Evolutionary conservation across 176 grass and related monocot genomes (phyloP).

Genomic region (Triticum aestivum): DNA sequence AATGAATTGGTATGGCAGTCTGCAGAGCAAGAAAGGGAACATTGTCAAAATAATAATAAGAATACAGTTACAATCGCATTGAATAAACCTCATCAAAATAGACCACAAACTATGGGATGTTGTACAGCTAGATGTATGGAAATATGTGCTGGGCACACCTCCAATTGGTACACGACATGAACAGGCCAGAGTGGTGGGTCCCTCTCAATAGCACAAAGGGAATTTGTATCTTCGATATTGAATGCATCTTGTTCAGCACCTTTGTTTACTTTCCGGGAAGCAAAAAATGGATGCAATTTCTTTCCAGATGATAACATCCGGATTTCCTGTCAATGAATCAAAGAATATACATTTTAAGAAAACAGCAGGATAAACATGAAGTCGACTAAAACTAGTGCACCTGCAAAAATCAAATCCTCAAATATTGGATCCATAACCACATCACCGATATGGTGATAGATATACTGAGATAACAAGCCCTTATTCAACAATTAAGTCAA

Average conservation of each 20-base stretch:
- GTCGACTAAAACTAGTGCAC: not conserved
- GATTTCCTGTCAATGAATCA: slow-evolving; percentile 68
- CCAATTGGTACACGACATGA: slow-evolving; percentile 62
- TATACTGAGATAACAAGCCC: not conserved
- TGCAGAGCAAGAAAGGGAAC: slow-evolving; percentile 28
- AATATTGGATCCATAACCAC: slow-evolving; percentile 1
- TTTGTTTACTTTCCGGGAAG: slow-evolving; percentile 57
- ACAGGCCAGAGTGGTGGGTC: slow-evolving; percentile 56
- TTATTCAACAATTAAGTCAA: slow-evolving; percentile 4
- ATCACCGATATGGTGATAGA: slow-evolving; percentile 5
- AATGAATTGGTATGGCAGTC: slow-evolving; percentile 50
- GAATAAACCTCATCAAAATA: slow-evolving; percentile 22
- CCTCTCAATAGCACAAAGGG: slow-evolving; percentile 32
- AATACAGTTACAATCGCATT: slow-evolving; percentile 18
- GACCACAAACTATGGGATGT: slow-evolving; percentile 16
- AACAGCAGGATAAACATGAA: slow-evolving; percentile 20
- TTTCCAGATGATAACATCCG: slow-evolving; percentile 71
- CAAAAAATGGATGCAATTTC: slow-evolving; percentile 87
- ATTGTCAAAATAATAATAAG: not conserved
- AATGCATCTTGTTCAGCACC: slow-evolving; percentile 35
- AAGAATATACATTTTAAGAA: slow-evolving; percentile 5
- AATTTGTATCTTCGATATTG: slow-evolving; percentile 33
- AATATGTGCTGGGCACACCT: slow-evolving; percentile 49
- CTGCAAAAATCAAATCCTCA: not conserved
- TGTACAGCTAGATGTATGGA: slow-evolving; percentile 21